Evolutionary conservation across 164 flowering plant genomes (phyloP), one percentile per base, ranked within the genome.

Genomic region (Santalum album): DNA sequence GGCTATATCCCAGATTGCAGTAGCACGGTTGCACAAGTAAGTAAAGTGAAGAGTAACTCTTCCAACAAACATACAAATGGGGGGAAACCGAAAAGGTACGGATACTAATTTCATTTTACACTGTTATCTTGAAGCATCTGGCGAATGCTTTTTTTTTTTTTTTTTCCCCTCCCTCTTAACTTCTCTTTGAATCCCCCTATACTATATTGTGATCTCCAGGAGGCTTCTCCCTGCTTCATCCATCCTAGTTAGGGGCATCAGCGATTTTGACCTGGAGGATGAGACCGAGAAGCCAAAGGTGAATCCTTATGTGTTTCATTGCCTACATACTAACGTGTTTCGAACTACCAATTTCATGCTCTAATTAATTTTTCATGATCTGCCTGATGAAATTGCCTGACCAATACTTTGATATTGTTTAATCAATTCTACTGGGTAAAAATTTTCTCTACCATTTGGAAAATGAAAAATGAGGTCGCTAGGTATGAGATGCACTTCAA

Each of bases 221-320:
- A 82, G 76, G 66, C 77, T 86, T 49, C 56, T 70, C 55, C 94
- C 94, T 20, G 79, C 76, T 19, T 82, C 96, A 20, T 77, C 90
- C 21, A 6, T 73, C 12, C 62, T 86, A 55, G 53, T 80, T 36
- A 75, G 78, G 69, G 74, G 86, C 49, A 56, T 77, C 15, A 68
- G 49, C 51, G 20, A 54, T 36, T 56, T 81, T 54, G 80, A 72
- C 24, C 20, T 83, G 49, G 75, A 70, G 18, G 85, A 73, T 49
- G 90, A 78, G 24, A 48, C 38, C 54, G 75, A 60, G 35, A 73
- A 64, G 57, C 75, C 74, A 43, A 84, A 74, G 92, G 91, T 84
- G 49, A 63, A 40, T 25, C 39, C 11, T 61, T 48, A 24, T 14
- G 3, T 38, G 42, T 38, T 38, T 38, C 42, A 38, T 4, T 7